Conservation (phyloP, 2,329 filamentous ascomycete genomes). For the Cladosporium phlei region DNA sequence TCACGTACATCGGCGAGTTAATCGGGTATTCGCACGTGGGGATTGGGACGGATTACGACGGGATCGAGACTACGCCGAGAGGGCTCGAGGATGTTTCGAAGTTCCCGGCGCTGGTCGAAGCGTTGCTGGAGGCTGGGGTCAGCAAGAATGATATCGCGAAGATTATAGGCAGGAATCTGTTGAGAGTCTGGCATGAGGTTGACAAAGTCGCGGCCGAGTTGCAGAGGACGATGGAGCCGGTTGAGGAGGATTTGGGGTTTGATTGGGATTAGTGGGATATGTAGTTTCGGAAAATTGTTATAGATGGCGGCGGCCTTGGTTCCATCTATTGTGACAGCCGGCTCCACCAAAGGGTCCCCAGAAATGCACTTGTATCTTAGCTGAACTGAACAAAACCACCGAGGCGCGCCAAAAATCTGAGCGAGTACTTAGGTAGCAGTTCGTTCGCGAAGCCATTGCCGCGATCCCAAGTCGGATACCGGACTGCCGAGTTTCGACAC, state of each 20-base stretch:
- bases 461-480: too few relatives aligned
- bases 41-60: constrained; percentile 86
- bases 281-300: too few relatives aligned
- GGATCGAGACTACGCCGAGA: constrained; percentile 59
- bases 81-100: constrained; percentile 83
- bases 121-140: constrained; percentile 68
- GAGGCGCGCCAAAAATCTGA: too few relatives aligned
- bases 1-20: constrained; percentile 72
- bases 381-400: too few relatives aligned
- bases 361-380: too few relatives aligned
- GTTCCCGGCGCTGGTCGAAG: constrained; percentile 72
- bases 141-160: constrained; percentile 69
- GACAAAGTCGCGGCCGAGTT: constrained; percentile 66
- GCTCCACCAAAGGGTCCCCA: too few relatives aligned
- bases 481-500: too few relatives aligned
- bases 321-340: too few relatives aligned
- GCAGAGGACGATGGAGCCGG: constrained; percentile 46
- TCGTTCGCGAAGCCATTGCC: too few relatives aligned
- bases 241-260: constrained; percentile 36
- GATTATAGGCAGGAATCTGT: constrained; percentile 72
- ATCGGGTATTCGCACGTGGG: constrained; percentile 88
- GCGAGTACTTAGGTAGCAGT: too few relatives aligned
- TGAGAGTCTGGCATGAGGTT: constrained; percentile 78
- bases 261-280: background rate
- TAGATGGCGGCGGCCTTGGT: too few relatives aligned